Conservation (phyloP, 495 filamentous ascomycete species). For the Alectoria sarmentosa region DNA sequence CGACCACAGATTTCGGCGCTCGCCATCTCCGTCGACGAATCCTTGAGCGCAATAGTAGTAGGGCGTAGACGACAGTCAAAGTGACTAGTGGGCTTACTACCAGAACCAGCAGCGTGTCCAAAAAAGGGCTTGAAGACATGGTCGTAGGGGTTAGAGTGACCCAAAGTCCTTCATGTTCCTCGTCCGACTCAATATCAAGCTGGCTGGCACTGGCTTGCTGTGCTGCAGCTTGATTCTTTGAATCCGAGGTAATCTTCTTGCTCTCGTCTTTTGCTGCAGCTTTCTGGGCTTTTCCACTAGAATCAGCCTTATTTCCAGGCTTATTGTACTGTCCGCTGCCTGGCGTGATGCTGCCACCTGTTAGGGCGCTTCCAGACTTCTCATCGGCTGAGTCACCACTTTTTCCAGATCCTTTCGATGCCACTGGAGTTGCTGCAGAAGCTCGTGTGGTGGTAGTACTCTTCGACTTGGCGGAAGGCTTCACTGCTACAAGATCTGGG, state of each 20-base stretch:
- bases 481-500: slow-evolving; percentile 58
- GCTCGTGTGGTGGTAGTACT: slow-evolving; percentile 24
- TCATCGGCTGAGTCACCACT: slow-evolving; percentile 16
- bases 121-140: slow-evolving; percentile 88
- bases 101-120: slow-evolving; percentile 88
- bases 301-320: slow-evolving; percentile 26
- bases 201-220: slow-evolving; percentile 2
- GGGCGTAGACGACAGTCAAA: slow-evolving; percentile 83
- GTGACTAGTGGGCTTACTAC: slow-evolving; percentile 91
- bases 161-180: slow-evolving; percentile 80
- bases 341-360: slow-evolving; percentile 66
- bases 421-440: slow-evolving; percentile 17
- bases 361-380: slow-evolving; percentile 35
- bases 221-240: slow-evolving; percentile 3
- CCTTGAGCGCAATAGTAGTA: slow-evolving; percentile 80
- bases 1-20: slow-evolving; percentile 92
- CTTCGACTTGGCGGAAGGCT: slow-evolving; percentile 27
- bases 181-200: slow-evolving; percentile 10
- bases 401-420: slow-evolving; percentile 10
- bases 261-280: slow-evolving; percentile 8
- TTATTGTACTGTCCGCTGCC: slow-evolving; percentile 68
- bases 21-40: slow-evolving; percentile 89
- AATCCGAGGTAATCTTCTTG: slow-evolving; percentile 3
- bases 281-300: slow-evolving; percentile 18
- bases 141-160: slow-evolving; percentile 88